Base-by-base conservation (phyloP, 1,284 basidiomycete species). In the Boletus sp. region DNA sequence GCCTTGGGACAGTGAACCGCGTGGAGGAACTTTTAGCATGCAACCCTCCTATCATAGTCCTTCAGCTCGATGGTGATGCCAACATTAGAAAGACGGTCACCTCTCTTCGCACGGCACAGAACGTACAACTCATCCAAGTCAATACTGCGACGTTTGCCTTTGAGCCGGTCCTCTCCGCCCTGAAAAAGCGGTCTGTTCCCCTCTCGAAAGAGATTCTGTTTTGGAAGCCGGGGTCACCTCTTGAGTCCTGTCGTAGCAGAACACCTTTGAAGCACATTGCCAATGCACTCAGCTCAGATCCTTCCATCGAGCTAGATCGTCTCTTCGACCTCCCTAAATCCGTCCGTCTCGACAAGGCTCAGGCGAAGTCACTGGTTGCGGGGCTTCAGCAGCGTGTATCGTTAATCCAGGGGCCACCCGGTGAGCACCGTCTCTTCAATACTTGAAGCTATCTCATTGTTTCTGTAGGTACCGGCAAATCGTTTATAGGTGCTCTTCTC, bases 351-450 rank as follows among this genome's bases (percentile, higher is more conserved):
- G 83, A 84, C 56, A 34, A 55, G 0, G 69, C 78, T 0, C 82
- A 85, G 56, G 68, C 70, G 0, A 54, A 44, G 0, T 80, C 80
- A 0, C 65, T 84, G 2, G 41, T 79, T 1, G 59, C 73, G 1
- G 77, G 75, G 0, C 65, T 85, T 4, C 72, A 65, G 0, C 76
- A 81, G 48, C 63, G 59, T 4, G 65, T 84, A 2, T 76, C 81
- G 0, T 57, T 84, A 6, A 80, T 84, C 7, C 82, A 84, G 61
- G 82, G 82, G 0, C 82, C 82, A 0, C 82, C 82, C 27, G 82
- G 82, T 81, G 57, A 41, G 69, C 52, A 33, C 12, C 2, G 10
- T 16, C 19, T 13, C 9, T 14, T 16, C 30, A 25, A 5, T 14
- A 1, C 2, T 3, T 1, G 2, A 32, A 17, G 1, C 4, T 1